These are phyloP conservation scores for Prunus davidiana DNA, from an alignment of 306 rosid genomes.

Conservation along the genomic window DNA sequence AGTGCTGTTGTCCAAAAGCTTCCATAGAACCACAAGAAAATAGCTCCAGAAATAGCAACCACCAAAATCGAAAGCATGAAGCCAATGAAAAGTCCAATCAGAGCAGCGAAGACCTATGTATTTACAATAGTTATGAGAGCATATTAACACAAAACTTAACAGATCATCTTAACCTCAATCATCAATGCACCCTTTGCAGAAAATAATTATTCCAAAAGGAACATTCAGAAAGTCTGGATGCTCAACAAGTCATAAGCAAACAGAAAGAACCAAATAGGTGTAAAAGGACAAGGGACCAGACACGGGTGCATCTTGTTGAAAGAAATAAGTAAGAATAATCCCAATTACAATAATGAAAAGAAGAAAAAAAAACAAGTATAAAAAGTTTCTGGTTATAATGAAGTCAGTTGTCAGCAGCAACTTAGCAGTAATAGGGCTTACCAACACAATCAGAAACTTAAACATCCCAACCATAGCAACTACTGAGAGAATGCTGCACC, in stretches of 20 bases:
- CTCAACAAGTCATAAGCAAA: background rate
- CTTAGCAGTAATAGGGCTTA: conserved; percentile 34
- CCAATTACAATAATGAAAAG: background rate
- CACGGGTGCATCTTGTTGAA: background rate
- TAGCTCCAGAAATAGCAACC: conserved; percentile 64
- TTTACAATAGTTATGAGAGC: conserved; percentile 22
- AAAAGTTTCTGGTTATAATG: background rate
- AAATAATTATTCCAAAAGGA: background rate
- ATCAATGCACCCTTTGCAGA: background rate
- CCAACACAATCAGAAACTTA: conserved; percentile 78
- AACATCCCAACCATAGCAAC: conserved; percentile 79
- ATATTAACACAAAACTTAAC: conserved; percentile 1
- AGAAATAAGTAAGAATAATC: background rate
- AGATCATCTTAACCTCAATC: background rate
- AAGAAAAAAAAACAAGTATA: background rate
- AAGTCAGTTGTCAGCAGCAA: background rate
- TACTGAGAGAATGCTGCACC: conserved; percentile 84
- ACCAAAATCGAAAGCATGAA: conserved; percentile 65
- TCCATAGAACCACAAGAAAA: conserved; percentile 87
- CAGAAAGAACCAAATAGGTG: background rate
- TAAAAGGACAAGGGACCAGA: background rate
- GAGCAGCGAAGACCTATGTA: conserved; percentile 63
- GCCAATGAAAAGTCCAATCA: conserved; percentile 68
- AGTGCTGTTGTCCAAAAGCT: conserved; percentile 85
- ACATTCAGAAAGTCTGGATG: background rate